phyloP scores from a whole-genome alignment of 441 rosid genomes.

The Sinapis alba region DNA sequence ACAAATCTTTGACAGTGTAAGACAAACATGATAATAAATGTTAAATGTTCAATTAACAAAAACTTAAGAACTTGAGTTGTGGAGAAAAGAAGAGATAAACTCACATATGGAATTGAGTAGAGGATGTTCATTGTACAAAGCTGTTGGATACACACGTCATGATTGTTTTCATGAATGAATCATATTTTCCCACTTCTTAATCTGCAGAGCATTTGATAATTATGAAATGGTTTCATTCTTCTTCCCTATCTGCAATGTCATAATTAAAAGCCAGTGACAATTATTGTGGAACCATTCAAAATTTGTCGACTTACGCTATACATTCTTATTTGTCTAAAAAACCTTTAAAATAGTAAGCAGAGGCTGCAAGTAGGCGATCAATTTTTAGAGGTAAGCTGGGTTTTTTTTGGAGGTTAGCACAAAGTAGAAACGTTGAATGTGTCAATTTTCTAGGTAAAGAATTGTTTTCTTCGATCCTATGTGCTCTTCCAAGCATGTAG shows the following conservation, averaged over 20 bases:
- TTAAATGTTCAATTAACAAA: not conserved
- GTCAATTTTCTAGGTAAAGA: not conserved
- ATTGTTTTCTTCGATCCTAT: not conserved
- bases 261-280: constrained; percentile 5
- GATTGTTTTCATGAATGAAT: not conserved
- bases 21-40: no score
- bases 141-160: not conserved
- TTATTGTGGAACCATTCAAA: not conserved
- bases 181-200: constrained; percentile 58
- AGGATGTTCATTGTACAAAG: not conserved
- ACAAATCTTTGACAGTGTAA: no score
- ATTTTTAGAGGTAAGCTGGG: not conserved
- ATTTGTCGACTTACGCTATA: constrained; percentile 47
- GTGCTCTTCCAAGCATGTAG: no score
- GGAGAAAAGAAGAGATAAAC: not conserved
- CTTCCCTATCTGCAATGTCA: constrained; percentile 36
- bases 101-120: not conserved
- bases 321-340: constrained; percentile 78
- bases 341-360: constrained; percentile 58
- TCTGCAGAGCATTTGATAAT: constrained; percentile 46
- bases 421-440: not conserved
- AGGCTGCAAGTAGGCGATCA: constrained; percentile 28
- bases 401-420: not conserved
- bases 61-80: not conserved
- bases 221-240: constrained; percentile 43